Evolutionary conservation across 352 stramenopile genomes (phyloP).

Genomic region (Globisporangium carolinianum): DNA sequence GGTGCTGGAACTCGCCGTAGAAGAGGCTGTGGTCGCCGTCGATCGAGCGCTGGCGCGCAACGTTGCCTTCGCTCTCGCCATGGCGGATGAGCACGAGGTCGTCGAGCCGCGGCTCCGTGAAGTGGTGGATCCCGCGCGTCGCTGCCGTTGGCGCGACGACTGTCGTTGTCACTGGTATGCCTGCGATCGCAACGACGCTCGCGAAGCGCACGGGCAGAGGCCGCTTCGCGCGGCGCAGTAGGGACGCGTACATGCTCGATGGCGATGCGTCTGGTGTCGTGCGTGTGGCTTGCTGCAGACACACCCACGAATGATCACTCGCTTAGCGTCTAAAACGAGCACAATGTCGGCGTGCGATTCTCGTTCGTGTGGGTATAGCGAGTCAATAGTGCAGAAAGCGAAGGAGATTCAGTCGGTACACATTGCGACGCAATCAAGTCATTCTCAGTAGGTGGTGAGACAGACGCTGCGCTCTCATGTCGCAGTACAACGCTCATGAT

Average conservation of each 20-base stretch:
- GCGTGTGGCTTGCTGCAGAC: no score
- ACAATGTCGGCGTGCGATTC: no score
- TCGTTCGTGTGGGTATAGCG: not conserved
- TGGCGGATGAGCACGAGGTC: slow-evolving; percentile 87
- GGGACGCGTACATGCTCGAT: slow-evolving; percentile 12
- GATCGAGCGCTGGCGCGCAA: slow-evolving; percentile 77
- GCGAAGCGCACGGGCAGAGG: slow-evolving; percentile 7
- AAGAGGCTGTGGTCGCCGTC: slow-evolving; percentile 83
- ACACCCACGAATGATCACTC: no score
- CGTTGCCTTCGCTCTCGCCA: slow-evolving; percentile 86
- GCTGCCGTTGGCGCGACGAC: not conserved
- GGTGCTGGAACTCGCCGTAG: slow-evolving; percentile 82
- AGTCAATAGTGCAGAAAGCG: not conserved
- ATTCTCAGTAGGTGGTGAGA: not conserved
- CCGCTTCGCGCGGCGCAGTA: slow-evolving; percentile 11
- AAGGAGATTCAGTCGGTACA: not conserved
- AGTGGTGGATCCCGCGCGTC: slow-evolving; percentile 15
- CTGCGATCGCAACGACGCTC: not conserved
- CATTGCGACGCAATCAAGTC: not conserved
- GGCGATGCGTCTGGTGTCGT: not conserved
- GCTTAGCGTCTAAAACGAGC: no score
- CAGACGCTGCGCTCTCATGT: no score
- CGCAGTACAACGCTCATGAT: no score
- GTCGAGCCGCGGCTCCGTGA: slow-evolving; percentile 46
- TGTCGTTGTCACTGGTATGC: not conserved